Percentiles rank a stretch among this genome's conserved stretches.
Evolutionary conservation across 1,284 basidiomycete species (phyloP).

Genomic region (Papiliotrema flavescens): DNA sequence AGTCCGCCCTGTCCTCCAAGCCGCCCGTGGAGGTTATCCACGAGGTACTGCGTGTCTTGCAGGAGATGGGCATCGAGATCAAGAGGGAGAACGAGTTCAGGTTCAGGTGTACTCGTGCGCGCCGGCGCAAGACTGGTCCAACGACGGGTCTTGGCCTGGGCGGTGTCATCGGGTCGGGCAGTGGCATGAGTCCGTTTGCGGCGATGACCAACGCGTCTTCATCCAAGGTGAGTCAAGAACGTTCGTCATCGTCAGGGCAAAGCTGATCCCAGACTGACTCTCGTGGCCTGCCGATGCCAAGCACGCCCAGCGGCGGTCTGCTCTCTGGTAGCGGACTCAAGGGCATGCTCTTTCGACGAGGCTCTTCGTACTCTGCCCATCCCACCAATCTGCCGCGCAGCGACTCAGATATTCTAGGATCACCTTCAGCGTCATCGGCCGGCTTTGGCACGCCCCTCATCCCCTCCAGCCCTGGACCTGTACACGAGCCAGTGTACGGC

Average conservation of each 20-base stretch:
- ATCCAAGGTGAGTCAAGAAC: constrained; percentile 63
- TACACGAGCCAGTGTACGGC: constrained; percentile 67
- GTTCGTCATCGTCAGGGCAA: neutral
- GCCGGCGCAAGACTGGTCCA: constrained; percentile 60
- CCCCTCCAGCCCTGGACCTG: constrained; percentile 14
- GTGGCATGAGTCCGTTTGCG: constrained; percentile 65
- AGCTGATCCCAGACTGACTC: constrained; percentile 62
- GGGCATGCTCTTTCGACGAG: constrained; percentile 77
- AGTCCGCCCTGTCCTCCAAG: constrained; percentile 80
- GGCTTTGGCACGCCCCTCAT: constrained; percentile 34
- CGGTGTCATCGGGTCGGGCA: constrained; percentile 47
- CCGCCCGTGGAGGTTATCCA: constrained; percentile 82
- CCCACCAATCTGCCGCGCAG: constrained; percentile 24
- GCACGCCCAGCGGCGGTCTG: constrained; percentile 58
- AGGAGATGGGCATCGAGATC: constrained; percentile 87
- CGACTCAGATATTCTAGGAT: constrained; percentile 42
- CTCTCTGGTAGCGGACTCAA: constrained; percentile 66
- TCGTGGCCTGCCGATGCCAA: constrained; percentile 73
- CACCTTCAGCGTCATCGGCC: constrained; percentile 40
- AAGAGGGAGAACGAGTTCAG: constrained; percentile 84
- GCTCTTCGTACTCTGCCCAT: constrained; percentile 67
- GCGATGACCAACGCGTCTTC: constrained; percentile 73
- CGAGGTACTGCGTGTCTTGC: constrained; percentile 73
- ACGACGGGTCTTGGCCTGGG: constrained; percentile 42
- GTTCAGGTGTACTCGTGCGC: constrained; percentile 71